These are phyloP conservation scores for Coniochaeta hoffmannii DNA, from an alignment of 2,329 filamentous ascomycete genomes.

Conservation along the genomic window DNA sequence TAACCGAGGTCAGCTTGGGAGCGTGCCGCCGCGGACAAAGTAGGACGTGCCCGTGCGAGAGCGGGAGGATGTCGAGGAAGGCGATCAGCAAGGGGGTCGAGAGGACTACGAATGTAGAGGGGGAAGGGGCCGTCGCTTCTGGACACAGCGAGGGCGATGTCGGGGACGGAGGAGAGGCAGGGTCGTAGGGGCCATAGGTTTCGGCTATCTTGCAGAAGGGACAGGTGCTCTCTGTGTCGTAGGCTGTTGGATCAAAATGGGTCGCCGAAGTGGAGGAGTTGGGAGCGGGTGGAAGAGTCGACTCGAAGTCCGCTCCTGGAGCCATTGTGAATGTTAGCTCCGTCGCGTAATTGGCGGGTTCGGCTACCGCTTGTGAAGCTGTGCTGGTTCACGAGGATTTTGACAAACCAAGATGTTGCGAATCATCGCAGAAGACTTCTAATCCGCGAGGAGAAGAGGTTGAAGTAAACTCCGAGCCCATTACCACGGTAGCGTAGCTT, in stretches of 20 bases:
- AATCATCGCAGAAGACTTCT: neutral
- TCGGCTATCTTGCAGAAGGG: slow-evolving; percentile 56
- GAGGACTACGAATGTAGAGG: slow-evolving; percentile 59
- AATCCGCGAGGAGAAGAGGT: neutral
- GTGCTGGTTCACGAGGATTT: neutral
- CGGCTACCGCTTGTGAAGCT: neutral
- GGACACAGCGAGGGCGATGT: slow-evolving; percentile 25
- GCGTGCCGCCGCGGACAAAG: slow-evolving; percentile 72
- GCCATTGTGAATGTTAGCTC: neutral
- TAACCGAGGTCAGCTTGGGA: slow-evolving; percentile 69
- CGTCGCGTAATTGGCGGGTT: neutral
- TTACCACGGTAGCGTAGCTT: neutral
- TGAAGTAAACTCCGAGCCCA: neutral
- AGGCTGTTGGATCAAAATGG: slow-evolving; percentile 10
- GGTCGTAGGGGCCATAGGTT: slow-evolving; percentile 40
- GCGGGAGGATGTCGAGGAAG: slow-evolving; percentile 89
- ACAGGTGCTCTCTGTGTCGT: slow-evolving; percentile 28
- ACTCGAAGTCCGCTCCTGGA: neutral
- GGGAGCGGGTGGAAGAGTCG: neutral
- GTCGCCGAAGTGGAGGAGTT: slow-evolving; percentile 4
- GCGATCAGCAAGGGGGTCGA: slow-evolving; percentile 72
- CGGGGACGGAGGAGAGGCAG: slow-evolving; percentile 31
- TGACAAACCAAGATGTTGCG: neutral
- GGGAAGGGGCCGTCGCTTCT: slow-evolving; percentile 27
- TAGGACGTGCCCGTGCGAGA: slow-evolving; percentile 75